Evolutionary conservation across 192 early-diverging fungal genomes (phyloP).

Genomic region (Coemansia sp.): DNA sequence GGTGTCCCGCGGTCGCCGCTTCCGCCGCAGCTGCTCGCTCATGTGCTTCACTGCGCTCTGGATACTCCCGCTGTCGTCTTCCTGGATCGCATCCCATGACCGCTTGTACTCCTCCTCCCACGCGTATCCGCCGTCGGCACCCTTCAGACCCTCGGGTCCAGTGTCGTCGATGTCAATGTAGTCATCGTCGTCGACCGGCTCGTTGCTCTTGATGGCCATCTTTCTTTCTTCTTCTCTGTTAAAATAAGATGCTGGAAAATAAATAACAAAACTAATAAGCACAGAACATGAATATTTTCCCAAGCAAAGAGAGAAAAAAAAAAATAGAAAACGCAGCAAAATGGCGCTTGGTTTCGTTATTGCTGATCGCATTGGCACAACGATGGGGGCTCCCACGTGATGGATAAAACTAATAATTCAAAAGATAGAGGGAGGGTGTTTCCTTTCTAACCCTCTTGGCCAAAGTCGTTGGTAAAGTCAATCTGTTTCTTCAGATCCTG

Average conservation of each 20-base stretch:
- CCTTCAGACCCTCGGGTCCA: slow-evolving; percentile 42
- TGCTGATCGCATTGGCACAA: not conserved
- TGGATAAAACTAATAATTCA: not conserved
- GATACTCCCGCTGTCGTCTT: slow-evolving; percentile 81
- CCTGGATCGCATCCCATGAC: slow-evolving; percentile 91
- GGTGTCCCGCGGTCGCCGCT: slow-evolving; percentile 64
- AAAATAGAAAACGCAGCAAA: not conserved
- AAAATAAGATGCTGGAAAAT: too few species aligned
- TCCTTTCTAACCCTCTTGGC: slow-evolving; percentile 58
- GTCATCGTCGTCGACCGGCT: slow-evolving; percentile 36
- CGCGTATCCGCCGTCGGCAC: slow-evolving; percentile 65
- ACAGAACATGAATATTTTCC: too few species aligned
- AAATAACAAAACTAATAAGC: not conserved
- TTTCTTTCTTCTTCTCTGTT: too few species aligned
- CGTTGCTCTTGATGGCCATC: slow-evolving; percentile 19
- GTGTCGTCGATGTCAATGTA: slow-evolving; percentile 54
- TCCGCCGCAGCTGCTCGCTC: slow-evolving; percentile 64
- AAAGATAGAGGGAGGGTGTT: not conserved
- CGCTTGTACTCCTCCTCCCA: slow-evolving; percentile 98
- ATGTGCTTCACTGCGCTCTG: slow-evolving; percentile 70
- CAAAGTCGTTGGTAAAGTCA: slow-evolving; percentile 89
- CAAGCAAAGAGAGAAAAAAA: not conserved
- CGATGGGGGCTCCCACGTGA: slow-evolving; percentile 15
- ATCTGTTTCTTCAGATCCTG: slow-evolving; percentile 79
- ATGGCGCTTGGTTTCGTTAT: not conserved